A percentile compares a stretch with the other conserved stretches of the same genome.
Conservation (phyloP, 75 land plant species). For the Isoetes taiwanensis region DNA sequence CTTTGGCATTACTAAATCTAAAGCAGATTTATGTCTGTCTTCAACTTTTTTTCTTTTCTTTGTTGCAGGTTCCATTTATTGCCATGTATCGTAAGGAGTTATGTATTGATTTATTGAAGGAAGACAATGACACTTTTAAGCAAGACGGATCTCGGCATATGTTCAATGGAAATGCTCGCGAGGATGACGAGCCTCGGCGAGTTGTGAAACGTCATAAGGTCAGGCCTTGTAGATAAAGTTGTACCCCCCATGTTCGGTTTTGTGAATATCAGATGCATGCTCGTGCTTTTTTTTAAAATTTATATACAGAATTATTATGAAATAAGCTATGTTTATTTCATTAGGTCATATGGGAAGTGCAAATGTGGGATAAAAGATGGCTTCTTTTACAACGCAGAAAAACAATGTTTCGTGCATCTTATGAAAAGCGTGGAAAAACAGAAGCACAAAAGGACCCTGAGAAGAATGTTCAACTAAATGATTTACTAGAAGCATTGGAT, state of each 20-base stretch:
- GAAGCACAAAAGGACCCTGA: slow-evolving; percentile 30
- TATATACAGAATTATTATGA: no score
- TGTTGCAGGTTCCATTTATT: slow-evolving; percentile 73
- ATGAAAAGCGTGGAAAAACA: slow-evolving; percentile 49
- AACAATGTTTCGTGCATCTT: slow-evolving; percentile 46
- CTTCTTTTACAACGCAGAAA: slow-evolving; percentile 73
- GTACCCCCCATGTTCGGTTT: no score
- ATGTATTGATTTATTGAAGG: slow-evolving; percentile 44
- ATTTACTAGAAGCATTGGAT: slow-evolving; percentile 38
- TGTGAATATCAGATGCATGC: no score
- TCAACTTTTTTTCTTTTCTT: not conserved
- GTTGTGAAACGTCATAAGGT: no score
- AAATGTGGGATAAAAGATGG: slow-evolving; percentile 76
- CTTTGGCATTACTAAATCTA: not conserved
- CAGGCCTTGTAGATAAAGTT: no score
- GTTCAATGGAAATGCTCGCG: no score
- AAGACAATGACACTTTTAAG: no score
- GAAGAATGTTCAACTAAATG: slow-evolving; percentile 31
- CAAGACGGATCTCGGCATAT: no score
- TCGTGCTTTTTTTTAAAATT: no score
- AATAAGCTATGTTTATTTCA: no score
- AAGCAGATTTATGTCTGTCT: not conserved
- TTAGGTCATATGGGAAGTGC: slow-evolving; percentile 83
- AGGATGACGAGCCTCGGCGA: no score
- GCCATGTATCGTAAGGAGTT: slow-evolving; percentile 85